Conservation (phyloP, 345 rosid genomes). For the Brassica nigra region DNA sequence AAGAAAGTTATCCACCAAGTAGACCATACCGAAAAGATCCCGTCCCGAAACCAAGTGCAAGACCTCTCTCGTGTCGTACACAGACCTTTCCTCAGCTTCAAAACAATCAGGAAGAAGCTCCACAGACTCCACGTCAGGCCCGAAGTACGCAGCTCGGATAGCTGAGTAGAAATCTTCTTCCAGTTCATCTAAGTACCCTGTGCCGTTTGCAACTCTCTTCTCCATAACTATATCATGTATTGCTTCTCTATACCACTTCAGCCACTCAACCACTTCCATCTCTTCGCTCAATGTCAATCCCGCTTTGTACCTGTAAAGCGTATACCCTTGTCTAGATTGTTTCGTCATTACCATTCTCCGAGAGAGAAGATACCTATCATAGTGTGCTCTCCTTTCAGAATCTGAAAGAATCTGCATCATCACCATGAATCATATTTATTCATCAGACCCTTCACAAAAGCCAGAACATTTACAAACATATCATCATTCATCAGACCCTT, state of each 20-base stretch:
- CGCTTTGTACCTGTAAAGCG: constrained; percentile 45
- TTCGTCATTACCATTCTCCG: constrained; percentile 58
- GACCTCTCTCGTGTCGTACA: constrained; percentile 67
- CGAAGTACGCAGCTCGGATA: constrained; percentile 71
- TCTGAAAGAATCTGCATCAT: constrained; percentile 88
- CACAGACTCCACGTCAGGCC: constrained; percentile 76
- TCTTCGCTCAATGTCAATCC: constrained; percentile 43
- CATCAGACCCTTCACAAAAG: constrained; percentile 16
- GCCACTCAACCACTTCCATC: constrained; percentile 96
- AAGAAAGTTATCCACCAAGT: constrained; percentile 55
- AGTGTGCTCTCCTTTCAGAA: constrained; percentile 61
- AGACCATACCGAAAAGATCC: constrained; percentile 89
- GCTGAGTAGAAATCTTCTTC: constrained; percentile 92
- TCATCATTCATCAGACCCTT: background rate
- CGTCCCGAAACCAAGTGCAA: constrained; percentile 93
- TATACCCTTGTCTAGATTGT: constrained; percentile 47
- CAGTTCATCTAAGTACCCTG: constrained; percentile 68
- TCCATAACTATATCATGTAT: constrained; percentile 71
- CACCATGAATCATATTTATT: constrained; percentile 18
- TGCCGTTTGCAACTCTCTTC: constrained; percentile 67
- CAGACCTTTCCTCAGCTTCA: constrained; percentile 98
- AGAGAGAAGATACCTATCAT: constrained; percentile 64
- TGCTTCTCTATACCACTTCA: constrained; percentile 82
- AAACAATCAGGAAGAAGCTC: constrained; percentile 87
- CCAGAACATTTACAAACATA: background rate